Conservation (phyloP, 2,329 filamentous ascomycete genomes). For the Fusarium camptoceras region DNA sequence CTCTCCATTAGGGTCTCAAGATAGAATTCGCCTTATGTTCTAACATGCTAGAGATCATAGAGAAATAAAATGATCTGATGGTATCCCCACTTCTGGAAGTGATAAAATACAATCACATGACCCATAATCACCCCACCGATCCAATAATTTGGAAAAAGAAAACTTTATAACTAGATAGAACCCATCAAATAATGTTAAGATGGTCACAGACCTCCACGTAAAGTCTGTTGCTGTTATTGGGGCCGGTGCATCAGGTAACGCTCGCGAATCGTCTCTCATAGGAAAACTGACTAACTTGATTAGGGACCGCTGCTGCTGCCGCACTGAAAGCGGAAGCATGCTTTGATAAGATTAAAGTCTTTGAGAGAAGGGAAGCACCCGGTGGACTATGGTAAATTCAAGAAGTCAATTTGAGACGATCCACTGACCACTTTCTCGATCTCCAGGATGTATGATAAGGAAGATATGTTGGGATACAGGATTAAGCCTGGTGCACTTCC, state of each 20-base stretch:
- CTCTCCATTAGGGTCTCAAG: too few species aligned
- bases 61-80: too few species aligned
- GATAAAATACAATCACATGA: background rate
- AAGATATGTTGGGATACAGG: rapidly evolving
- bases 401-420: background rate
- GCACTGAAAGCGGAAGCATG: background rate
- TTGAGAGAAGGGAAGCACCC: background rate
- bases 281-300: background rate
- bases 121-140: background rate
- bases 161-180: background rate
- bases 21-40: too few species aligned
- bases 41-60: too few species aligned
- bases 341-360: background rate
- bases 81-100: too few species aligned
- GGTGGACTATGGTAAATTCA: background rate
- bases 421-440: background rate
- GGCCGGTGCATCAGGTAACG: background rate
- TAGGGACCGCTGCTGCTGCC: background rate
- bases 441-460: background rate
- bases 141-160: background rate
- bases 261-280: background rate
- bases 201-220: background rate
- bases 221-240: background rate
- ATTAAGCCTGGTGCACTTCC: background rate
- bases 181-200: background rate